Percentiles rank a stretch among this genome's conserved stretches.
phyloP scores from a whole-genome alignment of 2,329 filamentous ascomycete genomes.

The Fusarium beomiforme region DNA sequence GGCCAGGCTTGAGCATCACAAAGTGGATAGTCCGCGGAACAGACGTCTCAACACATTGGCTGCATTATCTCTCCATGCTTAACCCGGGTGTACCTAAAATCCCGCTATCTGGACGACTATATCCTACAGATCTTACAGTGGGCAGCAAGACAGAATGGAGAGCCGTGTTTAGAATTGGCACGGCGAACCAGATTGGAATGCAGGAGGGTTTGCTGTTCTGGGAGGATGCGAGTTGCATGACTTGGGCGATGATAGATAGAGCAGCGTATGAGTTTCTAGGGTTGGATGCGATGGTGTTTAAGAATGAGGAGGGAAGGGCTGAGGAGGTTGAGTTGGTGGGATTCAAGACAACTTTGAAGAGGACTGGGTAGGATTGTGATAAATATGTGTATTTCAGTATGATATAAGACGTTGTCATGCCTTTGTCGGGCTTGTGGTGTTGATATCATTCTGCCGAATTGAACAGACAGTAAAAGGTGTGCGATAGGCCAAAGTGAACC shows the following conservation, averaged over 20 bases:
- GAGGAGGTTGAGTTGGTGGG: background rate
- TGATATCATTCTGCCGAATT: too few species aligned
- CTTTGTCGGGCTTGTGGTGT: too few species aligned
- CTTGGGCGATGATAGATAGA: conserved; percentile 2
- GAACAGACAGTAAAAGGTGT: too few species aligned
- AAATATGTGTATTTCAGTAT: background rate
- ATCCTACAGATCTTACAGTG: background rate
- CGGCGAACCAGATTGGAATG: background rate
- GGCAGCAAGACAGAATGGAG: background rate
- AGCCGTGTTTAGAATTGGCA: background rate
- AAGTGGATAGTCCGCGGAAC: conserved; percentile 5
- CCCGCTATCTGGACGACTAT: background rate
- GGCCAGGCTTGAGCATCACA: background rate
- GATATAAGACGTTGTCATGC: background rate
- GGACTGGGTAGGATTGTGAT: background rate
- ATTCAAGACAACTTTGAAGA: background rate
- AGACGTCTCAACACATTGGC: background rate
- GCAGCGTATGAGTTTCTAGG: background rate
- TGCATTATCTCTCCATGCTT: background rate
- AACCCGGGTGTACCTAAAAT: background rate
- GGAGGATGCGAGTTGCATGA: conserved; percentile 3
- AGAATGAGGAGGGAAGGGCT: background rate
- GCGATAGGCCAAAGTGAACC: rapidly evolving
- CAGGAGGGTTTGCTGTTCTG: background rate
- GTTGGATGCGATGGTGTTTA: conserved; percentile 7